phyloP scores from a whole-genome alignment of 768 basidiomycete species.

The Hebeloma cylindrosporum region DNA sequence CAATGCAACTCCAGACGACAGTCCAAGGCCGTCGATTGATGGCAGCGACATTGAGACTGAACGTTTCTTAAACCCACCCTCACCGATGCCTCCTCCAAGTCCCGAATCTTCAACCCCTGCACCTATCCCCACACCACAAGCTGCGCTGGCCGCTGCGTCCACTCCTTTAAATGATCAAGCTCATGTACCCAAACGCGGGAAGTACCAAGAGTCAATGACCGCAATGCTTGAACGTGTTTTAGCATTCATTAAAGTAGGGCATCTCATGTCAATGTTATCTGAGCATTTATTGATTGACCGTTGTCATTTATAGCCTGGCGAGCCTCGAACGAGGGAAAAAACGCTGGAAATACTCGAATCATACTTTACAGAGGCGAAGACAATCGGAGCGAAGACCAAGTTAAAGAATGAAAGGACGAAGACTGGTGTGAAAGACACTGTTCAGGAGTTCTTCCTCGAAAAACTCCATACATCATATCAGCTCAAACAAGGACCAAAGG shows the following conservation, averaged over 20 bases:
- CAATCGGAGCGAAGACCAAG: slow-evolving; percentile 16
- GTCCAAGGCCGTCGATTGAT: not conserved
- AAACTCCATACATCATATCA: slow-evolving; percentile 20
- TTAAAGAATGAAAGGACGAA: slow-evolving; percentile 23
- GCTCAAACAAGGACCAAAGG: not conserved
- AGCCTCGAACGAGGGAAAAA: slow-evolving; percentile 14
- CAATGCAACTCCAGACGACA: not conserved
- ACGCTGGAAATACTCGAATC: slow-evolving; percentile 17
- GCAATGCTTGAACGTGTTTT: slow-evolving; percentile 21
- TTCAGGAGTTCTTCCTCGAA: slow-evolving; percentile 27
- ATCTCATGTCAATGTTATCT: not conserved
- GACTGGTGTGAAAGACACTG: slow-evolving; percentile 35
- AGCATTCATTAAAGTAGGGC: slow-evolving; percentile 25
- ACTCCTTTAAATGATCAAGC: too few relatives aligned
- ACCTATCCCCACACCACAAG: too few relatives aligned
- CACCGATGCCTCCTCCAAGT: too few relatives aligned
- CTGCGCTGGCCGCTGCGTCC: too few relatives aligned
- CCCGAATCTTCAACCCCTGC: too few relatives aligned
- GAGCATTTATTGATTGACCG: not conserved
- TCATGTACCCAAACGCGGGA: too few relatives aligned
- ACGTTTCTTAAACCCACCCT: too few relatives aligned
- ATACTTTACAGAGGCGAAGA: slow-evolving; percentile 18
- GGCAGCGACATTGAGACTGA: not conserved
- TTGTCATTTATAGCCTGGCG: slow-evolving; percentile 14
- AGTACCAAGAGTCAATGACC: not conserved